Evolutionary conservation across 805 yeast genomes (phyloP).

Genomic region (Saccharomycopsis fermentans): DNA sequence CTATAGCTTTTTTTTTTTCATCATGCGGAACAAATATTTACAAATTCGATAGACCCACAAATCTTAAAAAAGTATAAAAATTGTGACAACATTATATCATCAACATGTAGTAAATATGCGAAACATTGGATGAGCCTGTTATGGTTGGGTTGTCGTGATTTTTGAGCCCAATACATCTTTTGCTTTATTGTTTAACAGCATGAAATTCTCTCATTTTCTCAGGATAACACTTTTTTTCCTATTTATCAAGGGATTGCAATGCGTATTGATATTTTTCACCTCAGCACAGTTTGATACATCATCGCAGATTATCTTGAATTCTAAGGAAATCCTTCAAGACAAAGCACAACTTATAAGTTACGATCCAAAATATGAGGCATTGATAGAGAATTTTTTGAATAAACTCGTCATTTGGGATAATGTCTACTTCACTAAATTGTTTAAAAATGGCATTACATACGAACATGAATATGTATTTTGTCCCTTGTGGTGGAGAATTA

Average conservation of each 20-base stretch:
- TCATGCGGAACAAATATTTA: neutral
- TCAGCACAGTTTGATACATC: constrained; percentile 18
- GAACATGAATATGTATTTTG: constrained; percentile 92
- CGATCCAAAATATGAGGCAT: neutral
- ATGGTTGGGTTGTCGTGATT: too few species aligned
- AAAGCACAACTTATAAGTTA: neutral
- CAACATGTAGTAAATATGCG: too few species aligned
- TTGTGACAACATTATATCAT: too few species aligned
- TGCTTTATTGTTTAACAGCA: neutral
- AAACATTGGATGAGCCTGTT: too few species aligned
- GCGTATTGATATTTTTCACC: constrained; percentile 3
- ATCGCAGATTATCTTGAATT: constrained; percentile 10
- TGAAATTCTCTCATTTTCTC: constrained; percentile 9
- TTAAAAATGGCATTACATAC: constrained; percentile 40
- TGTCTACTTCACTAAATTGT: constrained; percentile 59
- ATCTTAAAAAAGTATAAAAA: too few species aligned
- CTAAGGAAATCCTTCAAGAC: neutral
- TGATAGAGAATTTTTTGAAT: constrained; percentile 27
- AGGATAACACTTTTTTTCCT: constrained; percentile 12
- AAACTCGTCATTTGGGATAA: constrained; percentile 76
- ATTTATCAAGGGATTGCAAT: constrained; percentile 8
- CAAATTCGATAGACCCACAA: neutral
- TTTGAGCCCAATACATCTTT: too few species aligned
- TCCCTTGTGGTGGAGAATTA: constrained; percentile 58
- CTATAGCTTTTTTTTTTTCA: neutral